Conservation (phyloP, 257 asterid species). For the Echium plantagineum region DNA sequence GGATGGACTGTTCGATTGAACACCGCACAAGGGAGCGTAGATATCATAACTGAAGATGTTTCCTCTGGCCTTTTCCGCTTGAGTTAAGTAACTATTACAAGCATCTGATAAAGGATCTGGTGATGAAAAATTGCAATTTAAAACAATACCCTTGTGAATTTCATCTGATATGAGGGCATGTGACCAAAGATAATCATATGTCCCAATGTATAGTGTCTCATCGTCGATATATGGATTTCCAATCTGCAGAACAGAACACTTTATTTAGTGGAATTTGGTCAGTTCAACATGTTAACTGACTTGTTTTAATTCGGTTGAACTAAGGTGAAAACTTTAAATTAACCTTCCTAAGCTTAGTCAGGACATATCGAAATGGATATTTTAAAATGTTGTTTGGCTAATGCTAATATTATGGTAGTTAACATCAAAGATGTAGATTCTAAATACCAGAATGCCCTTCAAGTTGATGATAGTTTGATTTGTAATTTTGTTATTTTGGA, state of each 20-base stretch:
- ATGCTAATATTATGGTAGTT: too few relatives aligned
- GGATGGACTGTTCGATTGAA: slow-evolving; percentile 23
- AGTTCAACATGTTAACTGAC: too few relatives aligned
- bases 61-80: slow-evolving; percentile 15
- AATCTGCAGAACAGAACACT: slow-evolving; percentile 23
- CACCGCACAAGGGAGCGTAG: slow-evolving; percentile 41
- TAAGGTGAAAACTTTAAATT: too few relatives aligned
- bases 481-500: slow-evolving; percentile 29
- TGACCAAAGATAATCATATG: slow-evolving; percentile 44
- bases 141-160: slow-evolving; percentile 28
- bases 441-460: slow-evolving; percentile 58
- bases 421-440: too few relatives aligned
- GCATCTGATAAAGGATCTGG: slow-evolving; percentile 3
- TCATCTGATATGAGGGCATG: slow-evolving; percentile 58
- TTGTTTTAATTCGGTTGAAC: too few relatives aligned
- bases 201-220: slow-evolving; percentile 20
- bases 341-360: too few relatives aligned
- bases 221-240: slow-evolving; percentile 48
- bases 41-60: slow-evolving; percentile 23
- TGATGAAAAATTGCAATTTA: slow-evolving; percentile 35
- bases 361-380: too few relatives aligned
- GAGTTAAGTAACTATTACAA: slow-evolving; percentile 12
- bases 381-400: too few relatives aligned
- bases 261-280: too few relatives aligned
- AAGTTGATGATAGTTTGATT: slow-evolving; percentile 41